Evolutionary conservation across 1,139 yeast genomes (phyloP), one percentile per base, ranked within the genome.

Genomic region (Insectozyma bohioensis): DNA sequence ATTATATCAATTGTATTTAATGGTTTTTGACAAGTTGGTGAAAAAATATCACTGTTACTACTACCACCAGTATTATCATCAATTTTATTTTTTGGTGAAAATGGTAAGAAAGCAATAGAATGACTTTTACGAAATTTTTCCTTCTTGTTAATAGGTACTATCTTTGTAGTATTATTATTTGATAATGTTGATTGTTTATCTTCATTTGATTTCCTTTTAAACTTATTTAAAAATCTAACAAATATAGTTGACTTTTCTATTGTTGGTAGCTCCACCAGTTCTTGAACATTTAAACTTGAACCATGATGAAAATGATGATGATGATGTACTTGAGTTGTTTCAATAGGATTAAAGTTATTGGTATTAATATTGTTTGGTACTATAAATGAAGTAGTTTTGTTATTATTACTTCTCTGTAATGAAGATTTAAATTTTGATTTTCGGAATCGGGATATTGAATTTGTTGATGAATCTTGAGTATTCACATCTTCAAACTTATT

Each of bases 1-100:
- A 34, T 22, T 5, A 37, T 31, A 8, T 40, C 36, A 19, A 38
- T 40, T 12, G 38, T 31, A 28, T 34, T 31, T 35, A 34, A 24
- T 14, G 42, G 42, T 19, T 20, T 28, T 9, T 24, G 14, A 6
- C 15, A 25, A 4, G 34, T 23, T 9, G 42, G 42, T 9, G 42
- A 39, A 19, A 35, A 35, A 6, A 36, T 31, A 20, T 30, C 34
- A 11, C n/a, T n/a, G n/a, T 24, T 26, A 4, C 21, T 18, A 5
- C 25, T 21, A 3, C 31, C 16, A 8, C 24, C 26, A 10, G 20
- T 28, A 15, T 17, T 4, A 4, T 15, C 12, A 13, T 27, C 24
- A 18, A 14, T n/a, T 4, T 26, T 23, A 9, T 12, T 17, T 26
- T 25, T 26, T 9, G 28, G 5, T n/a, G 27, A 23, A 15, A n/a